A percentile compares a stretch with the other conserved stretches of the same genome.
These are phyloP conservation scores for Pelargonium nanum DNA, from an alignment of 345 rosid species.

Conservation along the genomic window DNA sequence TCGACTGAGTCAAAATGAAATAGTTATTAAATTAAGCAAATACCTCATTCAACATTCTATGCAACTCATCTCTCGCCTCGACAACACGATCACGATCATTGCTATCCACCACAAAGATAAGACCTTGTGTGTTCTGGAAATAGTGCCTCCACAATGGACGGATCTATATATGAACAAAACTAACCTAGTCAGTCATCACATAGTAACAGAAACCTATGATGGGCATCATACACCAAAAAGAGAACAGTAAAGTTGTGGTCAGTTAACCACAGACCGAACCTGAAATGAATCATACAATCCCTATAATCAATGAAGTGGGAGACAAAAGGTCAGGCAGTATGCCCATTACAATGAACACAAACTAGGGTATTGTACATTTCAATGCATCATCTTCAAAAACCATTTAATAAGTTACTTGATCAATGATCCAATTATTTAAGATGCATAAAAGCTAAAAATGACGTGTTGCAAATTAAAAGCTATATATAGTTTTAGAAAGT, in stretches of 20 bases:
- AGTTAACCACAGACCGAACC: background rate
- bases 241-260: background rate
- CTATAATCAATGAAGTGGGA: background rate
- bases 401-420: too few species aligned
- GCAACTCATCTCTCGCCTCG: constrained; percentile 67
- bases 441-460: too few species aligned
- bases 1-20: background rate
- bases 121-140: constrained; percentile 75
- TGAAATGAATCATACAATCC: background rate
- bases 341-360: too few species aligned
- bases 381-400: too few species aligned
- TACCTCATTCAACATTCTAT: constrained; percentile 69
- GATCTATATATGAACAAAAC: constrained; percentile 30
- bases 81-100: constrained; percentile 70
- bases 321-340: too few species aligned
- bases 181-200: background rate
- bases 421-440: too few species aligned
- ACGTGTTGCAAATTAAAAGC: too few species aligned
- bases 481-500: too few species aligned
- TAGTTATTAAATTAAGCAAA: background rate
- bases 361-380: too few species aligned
- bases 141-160: constrained; percentile 82
- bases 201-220: background rate
- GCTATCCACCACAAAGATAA: constrained; percentile 67
- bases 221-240: background rate